These are phyloP conservation scores for Strobilomyces dryophilus DNA, from an alignment of 768 basidiomycete species.

Conservation along the genomic window DNA sequence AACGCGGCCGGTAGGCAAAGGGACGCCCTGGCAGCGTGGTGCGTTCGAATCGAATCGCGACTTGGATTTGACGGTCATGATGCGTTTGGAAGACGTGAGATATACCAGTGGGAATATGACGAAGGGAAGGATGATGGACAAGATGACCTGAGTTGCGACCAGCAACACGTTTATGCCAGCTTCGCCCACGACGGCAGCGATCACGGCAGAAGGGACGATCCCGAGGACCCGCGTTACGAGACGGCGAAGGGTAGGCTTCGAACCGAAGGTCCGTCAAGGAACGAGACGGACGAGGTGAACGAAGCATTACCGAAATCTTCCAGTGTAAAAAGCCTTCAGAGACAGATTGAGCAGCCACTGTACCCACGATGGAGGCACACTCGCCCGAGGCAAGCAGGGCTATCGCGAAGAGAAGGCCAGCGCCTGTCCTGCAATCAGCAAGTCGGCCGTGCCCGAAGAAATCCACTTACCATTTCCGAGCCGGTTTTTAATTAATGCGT, in stretches of 20 bases:
- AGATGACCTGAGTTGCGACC: slow-evolving; percentile 80
- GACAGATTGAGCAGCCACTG: slow-evolving; percentile 86
- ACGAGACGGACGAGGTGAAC: slow-evolving; percentile 18
- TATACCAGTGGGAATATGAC: slow-evolving; percentile 78
- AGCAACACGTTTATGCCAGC: slow-evolving; percentile 72
- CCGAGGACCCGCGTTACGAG: slow-evolving; percentile 77
- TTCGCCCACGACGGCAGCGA: slow-evolving; percentile 72
- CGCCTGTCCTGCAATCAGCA: slow-evolving; percentile 41
- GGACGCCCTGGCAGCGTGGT: background rate
- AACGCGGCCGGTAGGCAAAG: too few relatives aligned
- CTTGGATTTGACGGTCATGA: slow-evolving; percentile 68
- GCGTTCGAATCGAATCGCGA: background rate
- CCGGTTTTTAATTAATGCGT: slow-evolving; percentile 60
- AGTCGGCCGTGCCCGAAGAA: background rate
- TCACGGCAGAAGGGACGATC: slow-evolving; percentile 76
- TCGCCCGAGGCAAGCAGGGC: slow-evolving; percentile 84
- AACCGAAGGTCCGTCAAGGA: slow-evolving; percentile 21
- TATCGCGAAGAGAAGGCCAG: slow-evolving; percentile 84
- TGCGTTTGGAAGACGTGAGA: slow-evolving; percentile 57
- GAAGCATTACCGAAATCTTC: slow-evolving; percentile 60
- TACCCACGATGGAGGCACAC: slow-evolving; percentile 86
- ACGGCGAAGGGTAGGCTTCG: slow-evolving; percentile 76
- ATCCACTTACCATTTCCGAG: slow-evolving; percentile 60
- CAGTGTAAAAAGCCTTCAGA: slow-evolving; percentile 88
- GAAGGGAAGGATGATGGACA: slow-evolving; percentile 83